A percentile compares a stretch with the other conserved stretches of the same genome.
phyloP scores from a whole-genome alignment of 2,329 filamentous ascomycete genomes.

The Aspergillus uvarum region DNA sequence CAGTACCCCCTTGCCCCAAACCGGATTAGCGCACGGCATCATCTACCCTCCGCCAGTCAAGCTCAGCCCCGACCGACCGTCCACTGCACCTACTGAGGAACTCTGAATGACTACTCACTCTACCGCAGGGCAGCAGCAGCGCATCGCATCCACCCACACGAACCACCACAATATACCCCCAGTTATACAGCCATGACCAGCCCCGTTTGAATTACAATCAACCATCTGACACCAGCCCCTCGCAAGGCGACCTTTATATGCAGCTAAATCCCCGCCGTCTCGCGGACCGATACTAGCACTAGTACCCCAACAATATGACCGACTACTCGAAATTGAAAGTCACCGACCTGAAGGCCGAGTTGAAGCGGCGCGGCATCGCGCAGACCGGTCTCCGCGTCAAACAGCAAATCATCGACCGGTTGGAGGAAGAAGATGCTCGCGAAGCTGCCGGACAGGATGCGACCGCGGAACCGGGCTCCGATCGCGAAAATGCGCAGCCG shows the following conservation, averaged over 20 bases:
- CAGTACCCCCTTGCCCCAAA: neutral
- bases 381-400: constrained; percentile 70
- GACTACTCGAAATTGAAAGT: constrained; percentile 67
- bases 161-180: neutral
- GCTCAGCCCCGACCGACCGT: constrained; percentile 1
- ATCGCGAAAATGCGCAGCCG: constrained; percentile 13
- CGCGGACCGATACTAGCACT: neutral
- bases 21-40: constrained; percentile 20
- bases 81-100: neutral
- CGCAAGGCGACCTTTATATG: neutral
- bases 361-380: constrained; percentile 69
- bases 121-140: constrained; percentile 16
- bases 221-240: neutral
- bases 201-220: constrained; percentile 2
- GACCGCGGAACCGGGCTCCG: constrained; percentile 19
- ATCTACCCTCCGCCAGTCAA: constrained; percentile 9
- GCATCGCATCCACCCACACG: constrained; percentile 8
- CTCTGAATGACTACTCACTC: neutral
- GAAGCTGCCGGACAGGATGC: constrained; percentile 28
- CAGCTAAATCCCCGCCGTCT: neutral
- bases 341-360: constrained; percentile 70
- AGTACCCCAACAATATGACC: constrained; percentile 41
- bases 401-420: constrained; percentile 61
- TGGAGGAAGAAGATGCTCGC: constrained; percentile 48
- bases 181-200: constrained; percentile 12